phyloP scores from a whole-genome alignment of 768 basidiomycete genomes.

The Suillus cothurnatus region DNA sequence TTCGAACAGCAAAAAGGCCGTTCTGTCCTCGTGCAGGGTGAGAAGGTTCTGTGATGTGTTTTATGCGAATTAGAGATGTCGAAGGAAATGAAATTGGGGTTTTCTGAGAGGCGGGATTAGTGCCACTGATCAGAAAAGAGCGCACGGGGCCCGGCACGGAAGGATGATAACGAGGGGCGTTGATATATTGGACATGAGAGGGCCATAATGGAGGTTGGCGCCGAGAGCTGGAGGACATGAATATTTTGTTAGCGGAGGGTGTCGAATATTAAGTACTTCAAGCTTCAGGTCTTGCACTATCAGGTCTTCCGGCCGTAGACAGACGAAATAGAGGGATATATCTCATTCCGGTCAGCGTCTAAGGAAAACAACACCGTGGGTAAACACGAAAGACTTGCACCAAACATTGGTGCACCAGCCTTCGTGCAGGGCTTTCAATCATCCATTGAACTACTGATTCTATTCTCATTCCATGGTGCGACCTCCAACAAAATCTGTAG shows the following conservation, averaged over 20 bases:
- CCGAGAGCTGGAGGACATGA: constrained; percentile 14
- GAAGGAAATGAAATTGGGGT: constrained; percentile 10
- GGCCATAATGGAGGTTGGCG: constrained; percentile 52
- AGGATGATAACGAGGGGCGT: constrained; percentile 52
- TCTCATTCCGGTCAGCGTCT: background rate
- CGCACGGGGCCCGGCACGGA: constrained; percentile 52
- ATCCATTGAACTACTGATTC: constrained; percentile 13
- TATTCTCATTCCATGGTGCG: constrained; percentile 57
- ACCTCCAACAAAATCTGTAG: constrained; percentile 73
- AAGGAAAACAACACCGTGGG: constrained; percentile 26
- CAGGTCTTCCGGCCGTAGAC: background rate
- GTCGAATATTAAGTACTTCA: background rate
- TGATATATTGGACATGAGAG: constrained; percentile 53
- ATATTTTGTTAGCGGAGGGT: background rate
- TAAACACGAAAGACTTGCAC: constrained; percentile 17
- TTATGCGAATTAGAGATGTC: constrained; percentile 51
- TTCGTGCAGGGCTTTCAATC: constrained; percentile 13
- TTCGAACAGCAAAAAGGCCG: constrained; percentile 79
- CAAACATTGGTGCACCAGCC: constrained; percentile 7
- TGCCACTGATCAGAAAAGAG: constrained; percentile 38
- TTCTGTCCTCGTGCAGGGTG: constrained; percentile 82
- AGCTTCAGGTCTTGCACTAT: background rate
- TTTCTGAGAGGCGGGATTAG: constrained; percentile 16
- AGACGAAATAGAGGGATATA: background rate
- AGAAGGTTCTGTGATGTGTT: constrained; percentile 47